Evolutionary conservation across 2,329 filamentous ascomycete species (phyloP).

Genomic region (Taxawa tesnikishii): DNA sequence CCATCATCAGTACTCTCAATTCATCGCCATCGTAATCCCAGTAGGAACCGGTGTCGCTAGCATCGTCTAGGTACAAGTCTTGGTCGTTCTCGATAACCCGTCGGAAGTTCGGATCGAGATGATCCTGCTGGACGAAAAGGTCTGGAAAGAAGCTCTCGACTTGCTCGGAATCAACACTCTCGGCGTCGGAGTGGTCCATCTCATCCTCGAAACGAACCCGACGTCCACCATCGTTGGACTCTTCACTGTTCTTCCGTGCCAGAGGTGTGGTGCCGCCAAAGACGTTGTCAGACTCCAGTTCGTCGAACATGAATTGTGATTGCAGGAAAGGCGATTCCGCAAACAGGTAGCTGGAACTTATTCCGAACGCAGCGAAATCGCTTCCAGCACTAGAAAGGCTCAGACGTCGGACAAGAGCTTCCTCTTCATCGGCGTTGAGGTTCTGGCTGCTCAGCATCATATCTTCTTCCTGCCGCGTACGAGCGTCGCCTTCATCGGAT

Average conservation of each 20-base stretch:
- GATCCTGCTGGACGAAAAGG: conserved; percentile 18
- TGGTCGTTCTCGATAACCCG: conserved; percentile 14
- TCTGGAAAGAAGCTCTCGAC: conserved; percentile 21
- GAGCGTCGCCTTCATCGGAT: conserved; percentile 14
- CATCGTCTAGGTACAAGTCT: conserved; percentile 12
- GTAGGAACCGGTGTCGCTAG: conserved; percentile 18
- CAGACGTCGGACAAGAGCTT: conserved; percentile 11
- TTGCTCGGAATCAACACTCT: conserved; percentile 17
- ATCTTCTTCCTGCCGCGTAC: conserved; percentile 9
- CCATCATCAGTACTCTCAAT: conserved; percentile 16
- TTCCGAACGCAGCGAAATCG: conserved; percentile 9
- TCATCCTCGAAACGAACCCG: conserved; percentile 22
- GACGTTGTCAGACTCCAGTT: conserved; percentile 4
- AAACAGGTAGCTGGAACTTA: conserved; percentile 6
- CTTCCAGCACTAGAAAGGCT: conserved; percentile 13
- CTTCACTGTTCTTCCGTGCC: conserved; percentile 8
- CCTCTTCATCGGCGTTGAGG: conserved; percentile 11
- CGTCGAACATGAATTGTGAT: conserved; percentile 3
- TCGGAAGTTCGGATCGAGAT: conserved; percentile 12
- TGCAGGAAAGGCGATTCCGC: conserved; percentile 4
- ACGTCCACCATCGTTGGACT: conserved; percentile 15
- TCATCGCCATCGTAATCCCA: conserved; percentile 22
- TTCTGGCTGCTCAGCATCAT: conserved; percentile 8
- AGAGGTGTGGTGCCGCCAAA: conserved; percentile 1
- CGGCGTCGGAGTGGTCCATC: conserved; percentile 14